Conservation (phyloP, 495 filamentous ascomycete species). For the Tuber indicum region DNA sequence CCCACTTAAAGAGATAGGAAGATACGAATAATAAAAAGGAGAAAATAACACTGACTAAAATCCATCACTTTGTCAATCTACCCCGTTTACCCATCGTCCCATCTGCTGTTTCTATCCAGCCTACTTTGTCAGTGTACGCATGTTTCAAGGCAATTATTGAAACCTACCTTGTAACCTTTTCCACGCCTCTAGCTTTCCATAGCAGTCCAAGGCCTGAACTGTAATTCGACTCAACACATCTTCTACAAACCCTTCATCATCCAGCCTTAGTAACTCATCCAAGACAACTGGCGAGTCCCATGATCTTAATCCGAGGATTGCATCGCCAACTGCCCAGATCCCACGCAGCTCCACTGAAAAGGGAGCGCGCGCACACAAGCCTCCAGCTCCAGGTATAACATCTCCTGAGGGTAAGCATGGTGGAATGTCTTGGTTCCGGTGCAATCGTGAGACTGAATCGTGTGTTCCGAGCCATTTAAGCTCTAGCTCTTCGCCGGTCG, state of each 20-base stretch:
- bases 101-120: background rate
- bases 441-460: background rate
- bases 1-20: too few relatives aligned
- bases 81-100: background rate
- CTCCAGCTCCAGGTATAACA: background rate
- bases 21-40: too few relatives aligned
- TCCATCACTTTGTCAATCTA: background rate
- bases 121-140: background rate
- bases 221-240: background rate
- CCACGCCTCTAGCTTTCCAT: background rate
- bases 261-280: background rate
- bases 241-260: background rate
- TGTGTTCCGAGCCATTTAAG: background rate
- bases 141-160: background rate
- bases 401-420: background rate
- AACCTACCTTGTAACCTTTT: background rate
- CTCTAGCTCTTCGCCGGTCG: background rate
- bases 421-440: background rate
- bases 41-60: too few relatives aligned
- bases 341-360: background rate
- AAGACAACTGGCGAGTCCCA: background rate
- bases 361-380: background rate
- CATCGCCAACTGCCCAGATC: background rate
- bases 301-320: background rate
- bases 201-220: background rate